These are phyloP conservation scores for Dactylellina parvicollis DNA, from an alignment of 2,329 filamentous ascomycete genomes.

Conservation along the genomic window DNA sequence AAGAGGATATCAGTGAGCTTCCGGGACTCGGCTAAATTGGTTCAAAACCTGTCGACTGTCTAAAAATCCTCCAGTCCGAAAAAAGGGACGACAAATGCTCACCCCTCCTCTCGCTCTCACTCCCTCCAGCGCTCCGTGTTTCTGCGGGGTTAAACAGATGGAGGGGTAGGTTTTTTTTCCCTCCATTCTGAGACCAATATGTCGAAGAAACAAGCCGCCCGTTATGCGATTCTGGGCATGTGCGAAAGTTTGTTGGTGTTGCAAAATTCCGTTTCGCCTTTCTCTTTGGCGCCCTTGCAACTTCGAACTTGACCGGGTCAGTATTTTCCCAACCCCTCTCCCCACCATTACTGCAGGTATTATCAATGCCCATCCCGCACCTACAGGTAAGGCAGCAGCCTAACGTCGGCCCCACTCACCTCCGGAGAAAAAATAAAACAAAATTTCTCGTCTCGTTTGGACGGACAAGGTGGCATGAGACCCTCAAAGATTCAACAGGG, in stretches of 20 bases:
- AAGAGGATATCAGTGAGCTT: conserved; percentile 39
- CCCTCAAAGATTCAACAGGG: conserved; percentile 33
- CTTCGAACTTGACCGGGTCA: conserved; percentile 13
- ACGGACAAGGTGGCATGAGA: conserved; percentile 36
- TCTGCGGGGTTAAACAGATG: conserved; percentile 39
- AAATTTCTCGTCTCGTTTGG: conserved; percentile 8
- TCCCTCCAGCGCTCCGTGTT: conserved; percentile 20
- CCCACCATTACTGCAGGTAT: conserved; percentile 53
- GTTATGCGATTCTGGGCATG: conserved; percentile 24
- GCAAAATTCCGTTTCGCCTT: conserved; percentile 25
- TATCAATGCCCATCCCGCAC: conserved; percentile 54
- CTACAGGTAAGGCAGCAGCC: conserved; percentile 54
- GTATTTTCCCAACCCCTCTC: conserved; percentile 21
- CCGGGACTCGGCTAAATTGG: conserved; percentile 52
- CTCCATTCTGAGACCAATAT: conserved; percentile 10
- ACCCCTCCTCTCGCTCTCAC: not conserved
- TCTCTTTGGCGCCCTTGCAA: conserved; percentile 37
- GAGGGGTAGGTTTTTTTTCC: conserved; percentile 30
- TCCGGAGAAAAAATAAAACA: conserved; percentile 48
- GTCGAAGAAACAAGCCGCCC: conserved; percentile 21
- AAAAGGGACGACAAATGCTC: conserved; percentile 1
- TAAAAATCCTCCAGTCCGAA: conserved; percentile 30
- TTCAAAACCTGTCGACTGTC: conserved; percentile 23
- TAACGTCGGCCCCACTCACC: conserved; percentile 53
- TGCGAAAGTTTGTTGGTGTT: conserved; percentile 24